Conservation (phyloP, 208 protist species). For the Leishmania lainsoni region DNA sequence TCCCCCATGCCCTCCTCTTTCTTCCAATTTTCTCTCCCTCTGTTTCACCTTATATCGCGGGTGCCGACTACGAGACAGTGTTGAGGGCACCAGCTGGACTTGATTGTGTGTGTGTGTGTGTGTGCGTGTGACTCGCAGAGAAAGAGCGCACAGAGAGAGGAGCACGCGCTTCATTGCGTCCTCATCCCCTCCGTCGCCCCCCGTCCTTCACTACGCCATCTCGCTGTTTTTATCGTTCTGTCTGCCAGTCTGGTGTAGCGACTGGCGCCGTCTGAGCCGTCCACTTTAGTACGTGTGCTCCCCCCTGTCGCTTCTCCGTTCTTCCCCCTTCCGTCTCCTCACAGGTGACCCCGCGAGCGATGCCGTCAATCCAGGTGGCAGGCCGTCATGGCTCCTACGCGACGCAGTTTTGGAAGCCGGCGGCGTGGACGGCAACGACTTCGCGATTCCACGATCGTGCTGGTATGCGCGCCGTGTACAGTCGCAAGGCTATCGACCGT, state of each 20-base stretch:
- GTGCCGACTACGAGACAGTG: not conserved
- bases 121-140: too few relatives aligned
- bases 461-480: constrained; percentile 51
- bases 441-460: constrained; percentile 41
- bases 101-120: not conserved
- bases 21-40: not conserved
- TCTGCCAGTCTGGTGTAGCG: not conserved
- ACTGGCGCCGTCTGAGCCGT: not conserved
- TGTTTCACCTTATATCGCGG: not conserved
- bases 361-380: constrained; percentile 44
- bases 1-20: not conserved
- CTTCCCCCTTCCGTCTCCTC: not conserved
- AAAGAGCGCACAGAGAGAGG: not conserved
- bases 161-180: not conserved
- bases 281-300: not conserved
- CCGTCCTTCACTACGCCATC: not conserved
- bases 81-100: not conserved
- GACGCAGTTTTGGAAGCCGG: constrained; percentile 69
- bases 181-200: not conserved
- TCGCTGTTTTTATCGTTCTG: not conserved
- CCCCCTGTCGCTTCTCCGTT: constrained; percentile 6
- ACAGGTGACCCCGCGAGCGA: constrained; percentile 14
- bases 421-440: constrained; percentile 9
- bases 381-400: constrained; percentile 77
- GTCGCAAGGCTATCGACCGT: constrained; percentile 70